These are phyloP conservation scores for Geotrichum fermentans DNA, from an alignment of 1,139 yeast genomes.

Conservation along the genomic window DNA sequence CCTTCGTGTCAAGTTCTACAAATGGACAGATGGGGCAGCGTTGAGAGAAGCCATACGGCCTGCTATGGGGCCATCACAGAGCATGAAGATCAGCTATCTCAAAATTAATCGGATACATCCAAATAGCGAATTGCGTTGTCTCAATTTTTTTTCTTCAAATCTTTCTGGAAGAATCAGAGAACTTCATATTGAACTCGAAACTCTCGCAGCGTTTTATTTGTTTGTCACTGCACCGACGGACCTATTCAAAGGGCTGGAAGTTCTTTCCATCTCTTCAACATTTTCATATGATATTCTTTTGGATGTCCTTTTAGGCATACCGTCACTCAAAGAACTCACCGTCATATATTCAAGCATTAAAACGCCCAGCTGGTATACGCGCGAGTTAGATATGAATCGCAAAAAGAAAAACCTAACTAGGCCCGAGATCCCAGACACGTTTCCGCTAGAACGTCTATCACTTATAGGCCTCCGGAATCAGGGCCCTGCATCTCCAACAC, in stretches of 20 bases:
- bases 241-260: conserved; percentile 5
- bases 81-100: conserved; percentile 5
- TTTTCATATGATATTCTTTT: conserved; percentile 1
- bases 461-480: neutral
- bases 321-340: conserved; percentile 6
- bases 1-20: conserved; percentile 13
- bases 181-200: conserved; percentile 9
- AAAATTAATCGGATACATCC: conserved; percentile 12
- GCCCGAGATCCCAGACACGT: neutral
- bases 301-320: conserved; percentile 5
- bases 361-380: conserved; percentile 11
- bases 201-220: conserved; percentile 8
- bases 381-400: neutral
- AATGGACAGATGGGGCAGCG: conserved; percentile 9
- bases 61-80: conserved; percentile 5
- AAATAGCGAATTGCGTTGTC: neutral
- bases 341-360: neutral
- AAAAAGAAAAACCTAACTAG: neutral
- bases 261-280: neutral
- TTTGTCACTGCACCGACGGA: conserved; percentile 1
- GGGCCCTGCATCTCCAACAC: neutral
- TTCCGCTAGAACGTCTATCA: neutral
- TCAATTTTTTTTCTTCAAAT: conserved; percentile 7
- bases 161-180: conserved; percentile 2
- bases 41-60: conserved; percentile 6